Conservation (phyloP, 257 asterid genomes). For the Euphrasia confusa region DNA sequence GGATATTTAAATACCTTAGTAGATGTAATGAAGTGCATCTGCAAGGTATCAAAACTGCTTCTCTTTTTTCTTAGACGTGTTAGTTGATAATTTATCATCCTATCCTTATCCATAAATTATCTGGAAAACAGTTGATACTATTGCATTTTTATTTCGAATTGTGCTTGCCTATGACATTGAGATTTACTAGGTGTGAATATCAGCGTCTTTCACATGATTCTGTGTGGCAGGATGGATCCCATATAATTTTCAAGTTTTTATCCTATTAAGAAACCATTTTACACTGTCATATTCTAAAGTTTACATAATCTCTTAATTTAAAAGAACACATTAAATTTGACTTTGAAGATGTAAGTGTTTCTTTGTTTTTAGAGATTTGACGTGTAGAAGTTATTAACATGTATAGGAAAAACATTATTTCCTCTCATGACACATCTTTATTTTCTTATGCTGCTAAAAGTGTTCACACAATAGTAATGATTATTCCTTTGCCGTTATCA, state of each 20-base stretch:
- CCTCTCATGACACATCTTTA: background rate
- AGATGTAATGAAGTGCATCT: conserved; percentile 88
- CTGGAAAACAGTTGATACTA: conserved; percentile 1
- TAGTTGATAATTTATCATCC: conserved; percentile 12
- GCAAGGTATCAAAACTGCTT: conserved; percentile 63
- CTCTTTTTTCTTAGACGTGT: conserved; percentile 7
- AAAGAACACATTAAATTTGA: background rate
- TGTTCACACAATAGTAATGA: background rate
- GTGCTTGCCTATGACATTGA: conserved; percentile 7
- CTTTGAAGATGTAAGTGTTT: conserved; percentile 5
- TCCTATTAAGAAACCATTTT: background rate
- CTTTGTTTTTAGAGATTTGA: background rate
- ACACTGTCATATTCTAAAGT: background rate
- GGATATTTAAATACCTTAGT: conserved; percentile 64
- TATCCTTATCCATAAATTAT: conserved; percentile 1
- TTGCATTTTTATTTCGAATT: conserved; percentile 16
- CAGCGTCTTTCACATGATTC: too few relatives aligned
- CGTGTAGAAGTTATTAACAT: background rate
- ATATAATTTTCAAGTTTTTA: too few relatives aligned
- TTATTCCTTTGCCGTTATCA: conserved; percentile 1
- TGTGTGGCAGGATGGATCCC: too few relatives aligned
- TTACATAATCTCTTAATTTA: background rate
- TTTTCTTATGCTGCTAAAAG: background rate
- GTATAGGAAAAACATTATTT: background rate
- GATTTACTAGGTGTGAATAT: background rate